Base-by-base conservation (phyloP, 2,329 filamentous ascomycete genomes). In the Chaetomiaceae sp. region DNA sequence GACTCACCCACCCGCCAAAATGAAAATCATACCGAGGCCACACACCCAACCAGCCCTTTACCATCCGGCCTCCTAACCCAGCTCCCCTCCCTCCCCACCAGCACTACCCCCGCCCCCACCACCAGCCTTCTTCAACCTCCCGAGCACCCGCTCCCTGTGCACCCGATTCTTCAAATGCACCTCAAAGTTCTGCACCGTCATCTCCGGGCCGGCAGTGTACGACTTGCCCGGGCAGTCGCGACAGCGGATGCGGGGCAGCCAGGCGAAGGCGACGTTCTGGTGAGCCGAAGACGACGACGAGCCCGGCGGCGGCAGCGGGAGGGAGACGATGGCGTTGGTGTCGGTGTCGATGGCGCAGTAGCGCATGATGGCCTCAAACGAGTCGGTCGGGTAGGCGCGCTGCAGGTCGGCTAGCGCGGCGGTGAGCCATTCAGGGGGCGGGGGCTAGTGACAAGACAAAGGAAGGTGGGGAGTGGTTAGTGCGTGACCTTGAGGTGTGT, bases 161-260 rank as follows among this genome's bases (percentile, higher is more conserved):
- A 76, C 73, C 35, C 86, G 79, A 65, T 95, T 96, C 65, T 84
- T 87, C 39, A 97, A 72, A 68, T 98, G 93, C 1, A 94, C 81
- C 67, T 95, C 88, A 53, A 98, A 98, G 61, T 95, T 95, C 37
- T 83, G 83, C 5, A 91, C 86, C 2, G 88, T 89, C 63, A 78
- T 85, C 19, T 84, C 88, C 0, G 90, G 88, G 0, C 89, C 87
- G 0, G 90, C 88, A 0, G 90, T 95, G 66, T 98, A 98, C 10
- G 95, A 72, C 66, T 96, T 97, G 24, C 88, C 88, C 0, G 88
- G 88, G 63, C 93, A 97, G 65, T 98, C 93, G 38, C 84, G 79
- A 64, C 93, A 98, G 48, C 88, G 78, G 53, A 98, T 96, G 41
- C 93, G 78, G 8, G 93, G 93, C 40, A 95, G 73, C 67, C 85